Percentiles rank a stretch among this genome's conserved stretches.
Conservation (phyloP, 2,329 filamentous ascomycete species). For the Nemania sp. region DNA sequence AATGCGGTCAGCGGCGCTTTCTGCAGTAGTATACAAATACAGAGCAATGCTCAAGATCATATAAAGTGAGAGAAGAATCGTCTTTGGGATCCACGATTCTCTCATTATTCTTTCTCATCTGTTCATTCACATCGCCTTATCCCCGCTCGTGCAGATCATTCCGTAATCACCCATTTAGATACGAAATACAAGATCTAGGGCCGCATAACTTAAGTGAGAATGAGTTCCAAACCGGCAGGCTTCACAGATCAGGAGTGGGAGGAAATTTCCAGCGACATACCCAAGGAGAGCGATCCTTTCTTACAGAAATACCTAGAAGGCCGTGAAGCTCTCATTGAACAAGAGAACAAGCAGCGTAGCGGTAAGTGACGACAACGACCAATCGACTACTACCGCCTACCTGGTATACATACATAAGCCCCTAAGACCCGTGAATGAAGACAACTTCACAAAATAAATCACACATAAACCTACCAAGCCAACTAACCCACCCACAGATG, state of each 20-base stretch:
- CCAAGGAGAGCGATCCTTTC: constrained; percentile 68
- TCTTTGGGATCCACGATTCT: background rate
- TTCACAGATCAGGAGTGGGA: constrained; percentile 61
- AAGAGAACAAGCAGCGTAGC: constrained; percentile 82
- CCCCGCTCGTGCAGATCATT: too few relatives aligned
- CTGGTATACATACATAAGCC: too few relatives aligned
- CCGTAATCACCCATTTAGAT: too few relatives aligned
- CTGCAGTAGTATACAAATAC: too few relatives aligned
- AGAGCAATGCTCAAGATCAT: background rate
- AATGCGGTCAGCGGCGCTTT: too few relatives aligned
- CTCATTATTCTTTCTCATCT: background rate
- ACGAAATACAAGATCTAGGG: background rate
- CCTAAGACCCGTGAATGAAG: too few relatives aligned
- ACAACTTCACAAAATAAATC: too few relatives aligned
- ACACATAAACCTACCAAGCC: background rate
- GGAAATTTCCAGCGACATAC: constrained; percentile 59
- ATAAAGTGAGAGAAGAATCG: constrained; percentile 8
- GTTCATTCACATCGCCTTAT: background rate
- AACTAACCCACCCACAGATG: constrained; percentile 50
- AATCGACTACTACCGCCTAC: background rate
- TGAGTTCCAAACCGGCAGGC: constrained; percentile 15
- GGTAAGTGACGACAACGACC: too few relatives aligned
- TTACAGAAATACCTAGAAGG: constrained; percentile 80
- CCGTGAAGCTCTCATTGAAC: constrained; percentile 71
- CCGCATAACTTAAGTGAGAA: background rate